These are phyloP conservation scores for Lentinula detonsa DNA, from an alignment of 768 basidiomycete species.

Conservation along the genomic window DNA sequence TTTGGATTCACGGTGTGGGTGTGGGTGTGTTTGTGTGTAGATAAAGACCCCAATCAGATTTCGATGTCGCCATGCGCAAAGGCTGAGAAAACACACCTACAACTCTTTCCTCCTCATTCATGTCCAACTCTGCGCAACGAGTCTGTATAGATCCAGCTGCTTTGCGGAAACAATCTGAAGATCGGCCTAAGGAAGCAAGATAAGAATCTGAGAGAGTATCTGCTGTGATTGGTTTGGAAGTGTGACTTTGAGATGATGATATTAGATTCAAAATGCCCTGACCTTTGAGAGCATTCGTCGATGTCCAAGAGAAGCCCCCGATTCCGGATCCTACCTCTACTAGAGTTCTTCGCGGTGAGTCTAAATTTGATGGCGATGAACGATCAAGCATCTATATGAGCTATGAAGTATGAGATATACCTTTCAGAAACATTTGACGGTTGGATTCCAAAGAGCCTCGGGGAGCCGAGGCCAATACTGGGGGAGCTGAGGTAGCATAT, in stretches of 20 bases:
- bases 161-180: slow-evolving; percentile 58
- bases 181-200: background rate
- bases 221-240: background rate
- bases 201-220: background rate
- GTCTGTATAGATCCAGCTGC: slow-evolving; percentile 41
- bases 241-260: too few relatives aligned
- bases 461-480: background rate
- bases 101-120: slow-evolving; percentile 57
- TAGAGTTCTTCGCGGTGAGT: background rate
- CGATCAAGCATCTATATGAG: too few relatives aligned
- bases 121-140: slow-evolving; percentile 51
- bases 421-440: background rate
- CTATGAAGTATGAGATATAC: background rate
- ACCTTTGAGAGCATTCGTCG: background rate
- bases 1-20: background rate
- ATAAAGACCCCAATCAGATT: too few relatives aligned
- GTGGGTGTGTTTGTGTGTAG: too few relatives aligned
- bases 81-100: slow-evolving; percentile 31
- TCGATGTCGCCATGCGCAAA: background rate
- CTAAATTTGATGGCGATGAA: background rate
- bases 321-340: background rate
- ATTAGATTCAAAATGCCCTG: too few relatives aligned
- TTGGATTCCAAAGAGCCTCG: background rate
- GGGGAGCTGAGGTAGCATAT: background rate
- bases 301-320: background rate